Evolutionary conservation across 768 basidiomycete species (phyloP).

Genomic region (Hysterangium stoloniferum): DNA sequence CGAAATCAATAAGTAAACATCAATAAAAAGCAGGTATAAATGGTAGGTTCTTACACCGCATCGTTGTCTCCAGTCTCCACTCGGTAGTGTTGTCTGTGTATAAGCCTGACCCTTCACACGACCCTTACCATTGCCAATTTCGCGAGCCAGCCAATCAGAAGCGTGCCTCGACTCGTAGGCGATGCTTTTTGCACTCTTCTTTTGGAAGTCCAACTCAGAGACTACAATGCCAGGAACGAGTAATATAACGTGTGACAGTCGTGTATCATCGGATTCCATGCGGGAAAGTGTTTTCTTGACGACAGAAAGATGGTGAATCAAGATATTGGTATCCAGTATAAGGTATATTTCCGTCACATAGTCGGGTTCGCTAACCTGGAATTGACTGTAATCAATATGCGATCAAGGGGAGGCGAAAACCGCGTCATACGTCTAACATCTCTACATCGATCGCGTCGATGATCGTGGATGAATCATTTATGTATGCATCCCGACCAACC

Average conservation of each 20-base stretch:
- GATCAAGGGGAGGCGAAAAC: neutral
- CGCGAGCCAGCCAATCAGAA: conserved; percentile 55
- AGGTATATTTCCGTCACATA: conserved; percentile 28
- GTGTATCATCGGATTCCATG: conserved; percentile 30
- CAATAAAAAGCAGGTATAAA: neutral
- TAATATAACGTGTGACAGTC: conserved; percentile 38
- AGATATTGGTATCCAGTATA: conserved; percentile 74
- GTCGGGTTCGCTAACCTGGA: conserved; percentile 7
- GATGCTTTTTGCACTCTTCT: conserved; percentile 28
- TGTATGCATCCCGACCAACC: neutral
- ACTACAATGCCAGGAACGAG: conserved; percentile 70
- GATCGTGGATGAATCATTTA: conserved; percentile 6
- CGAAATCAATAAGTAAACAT: conserved; percentile 7
- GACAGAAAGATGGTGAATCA: conserved; percentile 58
- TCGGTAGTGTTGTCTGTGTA: conserved; percentile 49
- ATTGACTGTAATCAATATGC: neutral
- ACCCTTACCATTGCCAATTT: conserved; percentile 43
- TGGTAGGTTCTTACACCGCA: conserved; percentile 35
- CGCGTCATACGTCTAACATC: conserved; percentile 5
- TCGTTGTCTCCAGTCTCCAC: conserved; percentile 50
- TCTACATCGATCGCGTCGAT: conserved; percentile 10
- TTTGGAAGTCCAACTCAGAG: conserved; percentile 61
- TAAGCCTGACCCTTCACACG: conserved; percentile 53
- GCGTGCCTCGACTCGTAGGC: conserved; percentile 65
- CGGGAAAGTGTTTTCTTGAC: conserved; percentile 59